Evolutionary conservation across 73 alveolate species (phyloP).

Genomic region (Urostyla sp.): DNA sequence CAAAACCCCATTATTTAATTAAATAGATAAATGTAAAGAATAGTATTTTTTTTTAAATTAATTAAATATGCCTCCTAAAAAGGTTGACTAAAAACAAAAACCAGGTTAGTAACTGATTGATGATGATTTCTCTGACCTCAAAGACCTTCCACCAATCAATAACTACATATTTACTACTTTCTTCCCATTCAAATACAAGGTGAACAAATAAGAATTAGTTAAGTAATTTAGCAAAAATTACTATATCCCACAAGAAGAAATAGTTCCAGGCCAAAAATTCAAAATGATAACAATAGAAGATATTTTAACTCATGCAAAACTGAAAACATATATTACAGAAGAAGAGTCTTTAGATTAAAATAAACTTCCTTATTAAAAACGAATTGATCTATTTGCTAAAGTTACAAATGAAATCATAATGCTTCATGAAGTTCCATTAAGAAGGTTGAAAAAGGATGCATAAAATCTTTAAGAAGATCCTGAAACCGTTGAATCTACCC

Average conservation of each 20-base stretch:
- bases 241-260: constrained; percentile 4
- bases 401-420: constrained; percentile 36
- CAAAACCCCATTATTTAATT: background rate
- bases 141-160: constrained; percentile 70
- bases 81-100: background rate
- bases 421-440: constrained; percentile 41
- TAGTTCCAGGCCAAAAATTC: background rate
- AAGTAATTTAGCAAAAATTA: constrained; percentile 17
- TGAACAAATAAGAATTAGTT: constrained; percentile 2
- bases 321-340: constrained; percentile 36
- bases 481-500: constrained; percentile 8
- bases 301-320: constrained; percentile 30
- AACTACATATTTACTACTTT: constrained; percentile 48
- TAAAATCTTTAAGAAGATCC: background rate
- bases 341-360: constrained; percentile 17
- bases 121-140: constrained; percentile 70
- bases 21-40: background rate
- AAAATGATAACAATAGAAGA: constrained; percentile 57
- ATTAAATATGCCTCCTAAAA: constrained; percentile 62
- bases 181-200: constrained; percentile 42
- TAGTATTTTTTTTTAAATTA: background rate
- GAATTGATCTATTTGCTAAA: constrained; percentile 44
- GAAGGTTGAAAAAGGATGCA: constrained; percentile 58
- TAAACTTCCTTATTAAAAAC: background rate
- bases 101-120: constrained; percentile 40